A percentile compares a stretch with the other conserved stretches of the same genome.
These are phyloP conservation scores for Sporothrix sp. DNA, from an alignment of 2,329 filamentous ascomycete genomes.

Conservation along the genomic window DNA sequence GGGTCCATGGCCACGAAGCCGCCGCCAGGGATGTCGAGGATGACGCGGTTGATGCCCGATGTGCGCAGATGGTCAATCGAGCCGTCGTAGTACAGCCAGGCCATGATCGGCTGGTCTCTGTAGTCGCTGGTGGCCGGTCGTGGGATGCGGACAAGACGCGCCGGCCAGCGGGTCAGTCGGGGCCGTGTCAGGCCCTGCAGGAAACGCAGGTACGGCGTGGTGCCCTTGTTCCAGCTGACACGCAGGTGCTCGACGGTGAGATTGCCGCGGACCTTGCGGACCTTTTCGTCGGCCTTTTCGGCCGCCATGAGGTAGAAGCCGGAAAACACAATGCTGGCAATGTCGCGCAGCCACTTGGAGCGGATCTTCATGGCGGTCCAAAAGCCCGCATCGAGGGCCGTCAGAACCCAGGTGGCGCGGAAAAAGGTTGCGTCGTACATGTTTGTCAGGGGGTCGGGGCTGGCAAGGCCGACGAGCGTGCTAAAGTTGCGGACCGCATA, in stretches of 20 bases:
- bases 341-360: slow-evolving; percentile 66
- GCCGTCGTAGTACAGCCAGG: slow-evolving; percentile 92
- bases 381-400: slow-evolving; percentile 89
- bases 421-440: slow-evolving; percentile 91
- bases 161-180: slow-evolving; percentile 68
- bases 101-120: slow-evolving; percentile 62
- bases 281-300: slow-evolving; percentile 93
- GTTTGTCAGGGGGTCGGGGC: slow-evolving; percentile 85
- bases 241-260: slow-evolving; percentile 86
- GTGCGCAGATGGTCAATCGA: slow-evolving; percentile 52
- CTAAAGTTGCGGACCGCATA: slow-evolving; percentile 91
- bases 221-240: slow-evolving; percentile 92
- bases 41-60: slow-evolving; percentile 59
- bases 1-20: slow-evolving; percentile 97
- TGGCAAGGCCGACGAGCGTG: slow-evolving; percentile 81
- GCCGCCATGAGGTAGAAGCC: slow-evolving; percentile 87
- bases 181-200: slow-evolving; percentile 66
- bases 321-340: slow-evolving; percentile 75
- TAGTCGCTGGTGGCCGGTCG: slow-evolving; percentile 73
- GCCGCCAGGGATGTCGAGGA: slow-evolving; percentile 86
- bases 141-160: slow-evolving; percentile 74
- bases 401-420: slow-evolving; percentile 92
- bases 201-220: slow-evolving; percentile 71
- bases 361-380: slow-evolving; percentile 96
- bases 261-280: slow-evolving; percentile 75